A percentile compares a stretch with the other conserved stretches of the same genome.
Evolutionary conservation across 2,329 filamentous ascomycete genomes (phyloP).

Genomic region (Epichloe sylvatica): DNA sequence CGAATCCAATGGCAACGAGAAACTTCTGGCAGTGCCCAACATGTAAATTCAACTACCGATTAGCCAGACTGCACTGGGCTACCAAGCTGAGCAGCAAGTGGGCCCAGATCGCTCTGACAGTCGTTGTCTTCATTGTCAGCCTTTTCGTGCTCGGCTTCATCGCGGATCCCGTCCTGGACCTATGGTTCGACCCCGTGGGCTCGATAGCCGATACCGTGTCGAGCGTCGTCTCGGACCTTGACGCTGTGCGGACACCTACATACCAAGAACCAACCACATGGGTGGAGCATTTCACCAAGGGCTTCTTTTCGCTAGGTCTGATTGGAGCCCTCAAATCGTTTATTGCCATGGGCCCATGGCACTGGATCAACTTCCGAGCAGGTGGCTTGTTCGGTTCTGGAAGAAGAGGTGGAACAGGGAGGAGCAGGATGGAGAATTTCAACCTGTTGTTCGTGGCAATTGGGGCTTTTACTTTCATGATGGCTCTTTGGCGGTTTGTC

Average conservation of each 20-base stretch:
- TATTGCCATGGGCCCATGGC: constrained; percentile 58
- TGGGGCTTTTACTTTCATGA: constrained; percentile 67
- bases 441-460: constrained; percentile 68
- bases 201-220: constrained; percentile 41
- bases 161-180: constrained; percentile 79
- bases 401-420: constrained; percentile 48
- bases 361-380: constrained; percentile 61
- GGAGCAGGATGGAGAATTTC: constrained; percentile 64
- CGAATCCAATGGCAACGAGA: constrained; percentile 48
- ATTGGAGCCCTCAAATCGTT: constrained; percentile 74
- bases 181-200: constrained; percentile 68
- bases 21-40: constrained; percentile 84
- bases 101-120: constrained; percentile 56
- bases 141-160: constrained; percentile 81
- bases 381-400: constrained; percentile 41
- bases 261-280: constrained; percentile 48
- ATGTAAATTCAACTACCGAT: constrained; percentile 68
- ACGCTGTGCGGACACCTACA: constrained; percentile 20
- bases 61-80: constrained; percentile 65
- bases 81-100: constrained; percentile 52
- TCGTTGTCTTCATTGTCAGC: constrained; percentile 53
- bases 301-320: constrained; percentile 76
- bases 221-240: constrained; percentile 27
- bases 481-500: constrained; percentile 74
- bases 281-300: constrained; percentile 76